These are phyloP conservation scores for Alternaria ventricosa DNA, from an alignment of 2,329 filamentous ascomycete species.

Conservation along the genomic window DNA sequence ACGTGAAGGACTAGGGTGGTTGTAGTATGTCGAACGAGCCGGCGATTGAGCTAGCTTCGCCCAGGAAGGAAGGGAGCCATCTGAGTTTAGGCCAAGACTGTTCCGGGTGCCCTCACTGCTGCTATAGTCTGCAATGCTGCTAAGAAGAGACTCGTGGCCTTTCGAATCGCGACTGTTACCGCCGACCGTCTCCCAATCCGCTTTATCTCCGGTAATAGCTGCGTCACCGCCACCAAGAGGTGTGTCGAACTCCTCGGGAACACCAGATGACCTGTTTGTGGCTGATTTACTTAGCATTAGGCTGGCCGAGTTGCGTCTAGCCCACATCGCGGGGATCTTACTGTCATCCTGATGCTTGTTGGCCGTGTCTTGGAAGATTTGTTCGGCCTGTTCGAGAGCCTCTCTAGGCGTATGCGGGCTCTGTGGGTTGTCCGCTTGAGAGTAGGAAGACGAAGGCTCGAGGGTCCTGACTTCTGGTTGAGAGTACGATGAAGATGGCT, in stretches of 20 bases:
- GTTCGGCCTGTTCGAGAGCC: slow-evolving; percentile 39
- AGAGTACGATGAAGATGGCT: slow-evolving; percentile 35
- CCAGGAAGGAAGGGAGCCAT: slow-evolving; percentile 19
- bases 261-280: slow-evolving; percentile 3
- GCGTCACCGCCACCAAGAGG: neutral
- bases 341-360: slow-evolving; percentile 8
- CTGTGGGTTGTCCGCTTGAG: slow-evolving; percentile 21
- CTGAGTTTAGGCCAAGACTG: slow-evolving; percentile 20
- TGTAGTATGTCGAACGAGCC: slow-evolving; percentile 31
- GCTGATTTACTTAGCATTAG: slow-evolving; percentile 25
- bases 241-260: slow-evolving; percentile 5
- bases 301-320: slow-evolving; percentile 34
- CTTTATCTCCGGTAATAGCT: slow-evolving; percentile 24
- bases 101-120: slow-evolving; percentile 33
- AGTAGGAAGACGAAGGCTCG: slow-evolving; percentile 38
- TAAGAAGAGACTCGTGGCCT: slow-evolving; percentile 25
- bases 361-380: slow-evolving; percentile 32
- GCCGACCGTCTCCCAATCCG: slow-evolving; percentile 47
- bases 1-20: slow-evolving; percentile 32
- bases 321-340: slow-evolving; percentile 44
- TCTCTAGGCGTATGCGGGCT: slow-evolving; percentile 29
- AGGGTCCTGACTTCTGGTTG: slow-evolving; percentile 15
- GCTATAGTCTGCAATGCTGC: slow-evolving; percentile 46
- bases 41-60: slow-evolving; percentile 13
- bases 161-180: slow-evolving; percentile 21